Base-by-base conservation (phyloP, 139 green algal genomes). In the Penium margaritaceum region DNA sequence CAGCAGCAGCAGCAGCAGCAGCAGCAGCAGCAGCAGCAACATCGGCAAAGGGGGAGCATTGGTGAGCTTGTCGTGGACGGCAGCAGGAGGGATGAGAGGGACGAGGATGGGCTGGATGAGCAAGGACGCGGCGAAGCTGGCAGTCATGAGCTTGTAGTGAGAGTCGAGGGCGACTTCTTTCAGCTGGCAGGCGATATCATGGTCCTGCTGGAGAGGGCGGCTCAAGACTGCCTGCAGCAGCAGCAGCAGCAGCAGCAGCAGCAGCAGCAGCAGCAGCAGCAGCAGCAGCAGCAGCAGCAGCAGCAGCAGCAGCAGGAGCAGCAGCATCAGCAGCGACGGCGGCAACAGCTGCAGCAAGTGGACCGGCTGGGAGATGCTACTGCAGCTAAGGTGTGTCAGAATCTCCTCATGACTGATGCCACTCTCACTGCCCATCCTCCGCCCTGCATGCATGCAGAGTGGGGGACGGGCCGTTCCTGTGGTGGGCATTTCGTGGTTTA, bases 161-260 rank as follows among this genome's bases (percentile, higher is more conserved):
- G 61, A n/a, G 70, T 82, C 15, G 86, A 87, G 24, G 79, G 82
- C 51, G 87, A 86, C 69, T 74, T 64, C 60, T 87, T 87, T 34
- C 54, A 79, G n/a, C 60, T 91, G 24, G 71, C 63, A 6, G 82
- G 78, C 2, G 88, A 91, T 70, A 61, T 91, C 37, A 55, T 87
- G 44, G 63, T 74, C 2, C 61, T 89, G 9, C 72, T 87, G 19
- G 85, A 92, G 33, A 41, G 65, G 46, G 82, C 80, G 0, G 85
- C 70, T 32, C 72, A 80, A 39, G 87, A 90, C 43, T 81, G 76
- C 43, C 84, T 92, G 55, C 85, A 86, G 0, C 58, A 62, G 2
- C 76, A 83, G 54, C 85, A 87, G 60, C 86, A 92, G 36, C 86
- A 91, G 60, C 86, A 92, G 36, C 86, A n/a, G n/a, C n/a, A n/a